Conservation (phyloP, 2,329 filamentous ascomycete species). For the Macroventuria anomochaeta region DNA sequence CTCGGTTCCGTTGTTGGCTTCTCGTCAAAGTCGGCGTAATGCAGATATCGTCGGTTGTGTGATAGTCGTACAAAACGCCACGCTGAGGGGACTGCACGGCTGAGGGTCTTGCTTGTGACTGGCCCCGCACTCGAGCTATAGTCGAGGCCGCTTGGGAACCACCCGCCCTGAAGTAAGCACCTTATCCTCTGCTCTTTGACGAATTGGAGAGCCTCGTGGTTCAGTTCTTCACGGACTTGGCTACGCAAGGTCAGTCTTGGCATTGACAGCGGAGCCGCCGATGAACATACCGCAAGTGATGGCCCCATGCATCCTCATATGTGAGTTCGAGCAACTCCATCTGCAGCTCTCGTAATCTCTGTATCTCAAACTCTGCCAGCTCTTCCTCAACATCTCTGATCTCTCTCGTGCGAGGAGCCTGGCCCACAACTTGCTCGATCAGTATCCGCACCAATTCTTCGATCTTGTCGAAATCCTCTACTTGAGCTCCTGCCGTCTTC, state of each 20-base stretch:
- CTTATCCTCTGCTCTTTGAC: constrained; percentile 96
- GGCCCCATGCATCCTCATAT: constrained; percentile 94
- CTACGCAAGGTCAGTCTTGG: constrained; percentile 41
- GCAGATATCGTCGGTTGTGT: constrained; percentile 87
- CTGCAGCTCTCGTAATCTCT: constrained; percentile 80
- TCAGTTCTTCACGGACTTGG: constrained; percentile 89
- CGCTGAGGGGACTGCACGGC: constrained; percentile 56
- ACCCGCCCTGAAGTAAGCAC: constrained; percentile 85
- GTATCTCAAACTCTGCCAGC: constrained; percentile 80
- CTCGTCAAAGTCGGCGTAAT: constrained; percentile 83
- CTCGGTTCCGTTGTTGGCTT: constrained; percentile 70
- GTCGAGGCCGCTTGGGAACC: constrained; percentile 72
- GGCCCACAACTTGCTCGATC: constrained; percentile 86
- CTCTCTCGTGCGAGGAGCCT: constrained; percentile 80
- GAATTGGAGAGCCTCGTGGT: constrained; percentile 90
- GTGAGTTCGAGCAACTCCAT: constrained; percentile 91
- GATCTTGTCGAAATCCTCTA: constrained; percentile 92
- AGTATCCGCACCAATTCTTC: constrained; percentile 89
- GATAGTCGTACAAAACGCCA: constrained; percentile 90
- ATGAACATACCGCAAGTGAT: constrained; percentile 69
- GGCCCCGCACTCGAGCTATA: constrained; percentile 57
- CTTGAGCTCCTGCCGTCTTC: constrained; percentile 85
- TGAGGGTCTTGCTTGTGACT: constrained; percentile 52
- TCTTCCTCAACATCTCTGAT: constrained; percentile 89
- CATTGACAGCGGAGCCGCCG: constrained; percentile 1